Evolutionary conservation across 768 basidiomycete genomes (phyloP), one percentile per base, ranked within the genome.

Genomic region (Russula virescens): DNA sequence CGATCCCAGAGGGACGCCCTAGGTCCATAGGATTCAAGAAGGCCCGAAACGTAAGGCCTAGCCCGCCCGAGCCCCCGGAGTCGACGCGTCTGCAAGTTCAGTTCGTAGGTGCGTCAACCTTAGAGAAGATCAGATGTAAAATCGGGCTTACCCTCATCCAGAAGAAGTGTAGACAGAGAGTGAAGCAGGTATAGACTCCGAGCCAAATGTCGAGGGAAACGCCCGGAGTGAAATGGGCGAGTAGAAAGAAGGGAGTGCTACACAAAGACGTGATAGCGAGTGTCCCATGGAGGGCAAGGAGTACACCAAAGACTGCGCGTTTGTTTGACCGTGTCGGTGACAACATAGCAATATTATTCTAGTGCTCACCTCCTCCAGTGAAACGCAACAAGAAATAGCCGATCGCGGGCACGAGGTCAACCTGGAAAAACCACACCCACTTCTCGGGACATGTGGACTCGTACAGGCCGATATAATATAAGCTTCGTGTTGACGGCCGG

Each of bases 361-460:
- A 46, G 31, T 35, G 9, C 62, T 53, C n/a, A 63, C 62, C 51
- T 47, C 62, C 62, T 58, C 62, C 62, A 19, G 48, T 38, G 5
- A 63, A 40, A 9, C 62, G 56, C 28, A 43, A 26, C 7, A 31
- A 21, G 46, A 5, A 53, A 54, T 63, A 42, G 9, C 25, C 2
- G 35, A 63, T 63, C 19, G 51, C 35, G 23, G 11, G 45, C 6
- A 40, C 26, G 52, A 59, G 28, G 46, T 63, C 57, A 3, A 54
- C 35, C 7, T 43, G 51, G 38, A 59, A 63, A 46, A 63, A 63
- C 62, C 51, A 59, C 21, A 34, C 28, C 62, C 57, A 63, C 1
- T 5, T 58, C 14, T 31, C 10, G 6, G 35, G 1, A 21, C 23
- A 1, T 43, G 2, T 2, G 5, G 46, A 0, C 53, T 63, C 62